Evolutionary conservation across 2,329 filamentous ascomycete genomes (phyloP).

Genomic region (Nannizzia gypsea): DNA sequence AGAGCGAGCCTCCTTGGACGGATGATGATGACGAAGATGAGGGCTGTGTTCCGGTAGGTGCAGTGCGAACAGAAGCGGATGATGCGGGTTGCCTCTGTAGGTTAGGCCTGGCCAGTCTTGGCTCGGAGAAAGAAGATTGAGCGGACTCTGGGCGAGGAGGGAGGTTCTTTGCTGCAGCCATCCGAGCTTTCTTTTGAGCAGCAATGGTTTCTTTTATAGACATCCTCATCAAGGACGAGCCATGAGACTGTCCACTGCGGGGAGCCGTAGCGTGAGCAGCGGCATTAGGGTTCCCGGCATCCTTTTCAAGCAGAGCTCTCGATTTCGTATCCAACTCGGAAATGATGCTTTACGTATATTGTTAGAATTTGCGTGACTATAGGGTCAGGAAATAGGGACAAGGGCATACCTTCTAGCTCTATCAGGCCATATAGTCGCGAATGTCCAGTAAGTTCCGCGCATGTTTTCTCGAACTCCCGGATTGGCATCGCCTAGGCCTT

Average conservation of each 20-base stretch:
- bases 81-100: constrained; percentile 22
- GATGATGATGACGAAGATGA: constrained; percentile 19
- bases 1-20: constrained; percentile 29
- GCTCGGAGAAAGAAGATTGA: constrained; percentile 40
- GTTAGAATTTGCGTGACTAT: not conserved
- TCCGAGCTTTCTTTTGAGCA: constrained; percentile 57
- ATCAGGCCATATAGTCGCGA: constrained; percentile 63
- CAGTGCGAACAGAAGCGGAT: constrained; percentile 23
- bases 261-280: constrained; percentile 1
- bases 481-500: constrained; percentile 78
- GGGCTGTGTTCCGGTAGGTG: constrained; percentile 26
- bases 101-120: constrained; percentile 29
- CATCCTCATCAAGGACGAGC: constrained; percentile 41
- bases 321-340: constrained; percentile 64
- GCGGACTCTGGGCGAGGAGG: constrained; percentile 47
- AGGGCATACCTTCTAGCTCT: constrained; percentile 54
- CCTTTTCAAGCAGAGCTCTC: constrained; percentile 68
- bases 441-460: constrained; percentile 77
- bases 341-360: constrained; percentile 52
- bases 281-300: constrained; percentile 56
- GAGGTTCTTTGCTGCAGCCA: constrained; percentile 31
- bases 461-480: constrained; percentile 79
- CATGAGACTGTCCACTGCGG: constrained; percentile 5
- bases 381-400: constrained; percentile 4
- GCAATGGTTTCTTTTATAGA: constrained; percentile 73